Base-by-base conservation (phyloP, 2,329 filamentous ascomycete genomes). In the Diaporthe caulivora region DNA sequence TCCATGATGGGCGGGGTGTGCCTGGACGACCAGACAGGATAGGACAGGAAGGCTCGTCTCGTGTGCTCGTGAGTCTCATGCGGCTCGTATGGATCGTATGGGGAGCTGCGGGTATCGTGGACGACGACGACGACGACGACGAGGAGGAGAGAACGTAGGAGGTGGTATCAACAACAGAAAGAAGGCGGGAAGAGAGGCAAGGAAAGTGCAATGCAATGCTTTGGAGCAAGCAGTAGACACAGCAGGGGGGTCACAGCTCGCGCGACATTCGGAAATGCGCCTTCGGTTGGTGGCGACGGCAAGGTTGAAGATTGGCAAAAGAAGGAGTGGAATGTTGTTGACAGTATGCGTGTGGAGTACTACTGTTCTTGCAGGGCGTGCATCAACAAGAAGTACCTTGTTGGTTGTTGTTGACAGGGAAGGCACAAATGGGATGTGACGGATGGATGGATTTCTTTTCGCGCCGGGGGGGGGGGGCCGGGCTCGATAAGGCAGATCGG, bases 1-100 rank as follows among this genome's bases (percentile, higher is more conserved):
- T 87, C 93, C 92, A 93, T 93, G 82, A 76, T 83, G 82, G 78
- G 78, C 74, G 76, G 78, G 31, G 31, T 53, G 37, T 8, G 47
- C 47, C 62, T 53, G 24, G 31, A 53, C 62, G n/a, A 67, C 21
- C 37, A 40, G 37, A 5, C 31, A 51, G n/a, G 11, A 40, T 9
- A 10, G 37, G 6, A 40, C 47, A 53, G 58, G 42, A 26, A 34
- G 62, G 47, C 31, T 53, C 40, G 60, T 49, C 17, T 47, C n/a
- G 57, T 44, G 1, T 17, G 37, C 17, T 47, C 42, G 40, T n/a
- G 3, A 6, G 37, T 40, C 8, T 40, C 37, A 9, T 34, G 34
- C n/a, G n/a, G n/a, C n/a, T 34, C 34, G 37, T 40, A 40, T 40
- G 37, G 6, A 9, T 64, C 26, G 40, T 62, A 7, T 34, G 53